Conservation (phyloP, 306 rosid species). For the Vigna angularis region DNA sequence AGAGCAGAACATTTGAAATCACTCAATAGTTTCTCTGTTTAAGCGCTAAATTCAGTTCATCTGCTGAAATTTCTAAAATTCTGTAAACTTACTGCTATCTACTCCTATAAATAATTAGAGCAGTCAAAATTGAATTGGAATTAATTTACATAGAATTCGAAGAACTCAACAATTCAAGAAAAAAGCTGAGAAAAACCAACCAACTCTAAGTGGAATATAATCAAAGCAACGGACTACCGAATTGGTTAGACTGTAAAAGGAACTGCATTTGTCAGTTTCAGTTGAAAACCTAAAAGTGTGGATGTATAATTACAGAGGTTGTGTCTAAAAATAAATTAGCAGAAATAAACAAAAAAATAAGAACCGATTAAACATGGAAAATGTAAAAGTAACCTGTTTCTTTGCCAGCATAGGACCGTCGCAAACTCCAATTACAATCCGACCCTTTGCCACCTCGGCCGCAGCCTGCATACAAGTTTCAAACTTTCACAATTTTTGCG, state of each 20-base stretch:
- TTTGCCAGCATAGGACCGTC: slow-evolving; percentile 89
- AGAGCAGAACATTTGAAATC: slow-evolving; percentile 26
- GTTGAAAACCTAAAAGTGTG: slow-evolving; percentile 20
- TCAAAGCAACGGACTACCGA: background rate
- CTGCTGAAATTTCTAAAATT: slow-evolving; percentile 1
- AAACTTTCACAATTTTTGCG: background rate
- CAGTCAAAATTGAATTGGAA: background rate
- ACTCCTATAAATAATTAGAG: background rate
- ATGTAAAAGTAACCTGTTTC: slow-evolving; percentile 60
- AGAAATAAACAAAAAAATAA: background rate
- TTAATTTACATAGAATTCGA: background rate
- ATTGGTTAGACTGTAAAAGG: background rate
- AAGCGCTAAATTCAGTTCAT: slow-evolving; percentile 11
- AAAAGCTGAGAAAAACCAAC: background rate
- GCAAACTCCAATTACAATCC: slow-evolving; percentile 83
- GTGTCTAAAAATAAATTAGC: background rate
- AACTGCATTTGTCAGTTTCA: background rate
- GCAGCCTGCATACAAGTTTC: slow-evolving; percentile 61
- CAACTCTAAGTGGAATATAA: background rate
- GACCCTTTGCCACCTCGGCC: slow-evolving; percentile 68
- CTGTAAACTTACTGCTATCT: background rate
- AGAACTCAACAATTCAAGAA: background rate
- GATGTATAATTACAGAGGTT: background rate
- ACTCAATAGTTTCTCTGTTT: background rate
- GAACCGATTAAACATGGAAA: background rate